Conservation (phyloP, 768 basidiomycete genomes). For the Rhodotorula diobovata region DNA sequence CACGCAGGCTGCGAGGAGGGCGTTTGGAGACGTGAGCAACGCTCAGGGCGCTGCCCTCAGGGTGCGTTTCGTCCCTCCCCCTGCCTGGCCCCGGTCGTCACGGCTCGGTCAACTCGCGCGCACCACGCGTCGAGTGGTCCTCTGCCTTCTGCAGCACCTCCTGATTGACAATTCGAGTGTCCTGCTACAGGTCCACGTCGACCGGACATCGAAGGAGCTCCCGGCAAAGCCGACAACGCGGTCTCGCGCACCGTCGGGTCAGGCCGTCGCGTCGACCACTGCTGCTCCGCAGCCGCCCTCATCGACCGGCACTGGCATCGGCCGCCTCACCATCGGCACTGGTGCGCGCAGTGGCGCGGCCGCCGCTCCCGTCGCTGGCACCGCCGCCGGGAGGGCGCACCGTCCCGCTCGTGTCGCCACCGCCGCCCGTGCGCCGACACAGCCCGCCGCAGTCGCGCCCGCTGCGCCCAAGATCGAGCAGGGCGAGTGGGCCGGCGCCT, state of each 20-base stretch:
- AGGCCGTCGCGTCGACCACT: not conserved
- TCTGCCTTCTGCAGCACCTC: not conserved
- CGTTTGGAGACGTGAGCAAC: not conserved
- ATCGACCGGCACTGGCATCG: constrained; percentile 30
- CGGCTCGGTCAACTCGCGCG: not conserved
- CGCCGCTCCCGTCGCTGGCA: not conserved
- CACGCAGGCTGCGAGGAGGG: not conserved
- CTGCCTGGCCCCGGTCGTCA: not conserved
- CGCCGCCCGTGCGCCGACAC: not conserved
- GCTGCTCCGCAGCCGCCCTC: constrained; percentile 26
- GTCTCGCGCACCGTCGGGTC: constrained; percentile 22
- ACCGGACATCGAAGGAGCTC: constrained; percentile 28
- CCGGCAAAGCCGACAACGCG: constrained; percentile 27
- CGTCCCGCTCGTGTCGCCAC: constrained; percentile 1
- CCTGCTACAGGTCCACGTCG: not conserved
- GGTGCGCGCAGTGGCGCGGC: not conserved
- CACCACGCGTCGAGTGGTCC: not conserved
- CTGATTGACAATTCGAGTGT: not conserved
- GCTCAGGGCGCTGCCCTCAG: not conserved
- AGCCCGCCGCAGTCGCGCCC: constrained; percentile 3
- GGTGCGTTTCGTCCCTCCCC: no score
- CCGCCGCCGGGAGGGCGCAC: constrained; percentile 1
- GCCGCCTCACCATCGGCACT: constrained; percentile 27
- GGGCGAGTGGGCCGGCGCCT: constrained; percentile 23
- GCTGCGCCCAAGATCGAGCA: constrained; percentile 23